phyloP scores from a whole-genome alignment of 148 eudicot genomes.

The Heliosperma pusillum region DNA sequence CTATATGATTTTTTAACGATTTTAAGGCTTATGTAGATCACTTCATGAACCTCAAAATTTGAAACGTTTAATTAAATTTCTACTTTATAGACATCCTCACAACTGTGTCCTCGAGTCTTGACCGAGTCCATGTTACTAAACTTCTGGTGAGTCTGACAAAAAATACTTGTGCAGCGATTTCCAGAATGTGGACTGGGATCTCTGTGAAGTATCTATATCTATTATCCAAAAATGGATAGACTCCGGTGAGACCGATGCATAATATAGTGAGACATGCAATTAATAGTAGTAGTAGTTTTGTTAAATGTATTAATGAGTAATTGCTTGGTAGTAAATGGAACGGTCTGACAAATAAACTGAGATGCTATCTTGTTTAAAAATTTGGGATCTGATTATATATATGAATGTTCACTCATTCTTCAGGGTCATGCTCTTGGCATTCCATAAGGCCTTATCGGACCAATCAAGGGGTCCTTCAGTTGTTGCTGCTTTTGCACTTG shows the following conservation, averaged over 20 bases:
- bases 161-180: not conserved
- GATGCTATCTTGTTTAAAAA: not conserved
- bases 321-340: not conserved
- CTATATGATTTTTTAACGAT: not conserved
- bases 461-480: conserved; percentile 67
- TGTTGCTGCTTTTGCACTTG: conserved; percentile 70
- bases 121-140: not conserved
- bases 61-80: not conserved
- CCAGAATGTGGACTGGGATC: not conserved
- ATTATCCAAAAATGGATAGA: too few species aligned
- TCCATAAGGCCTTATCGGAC: conserved; percentile 63
- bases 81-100: not conserved
- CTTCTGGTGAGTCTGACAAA: not conserved
- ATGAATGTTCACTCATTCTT: not conserved
- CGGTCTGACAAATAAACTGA: not conserved
- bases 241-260: not conserved
- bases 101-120: not conserved
- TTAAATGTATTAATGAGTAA: not conserved
- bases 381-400: not conserved
- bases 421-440: conserved; percentile 81
- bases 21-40: not conserved
- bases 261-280: not conserved
- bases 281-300: not conserved
- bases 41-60: not conserved
- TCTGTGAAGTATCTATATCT: not conserved